A percentile compares a stretch with the other conserved stretches of the same genome.
These are phyloP conservation scores for Fistulifera solaris DNA, from an alignment of 108 stramenopile species.

Conservation along the genomic window DNA sequence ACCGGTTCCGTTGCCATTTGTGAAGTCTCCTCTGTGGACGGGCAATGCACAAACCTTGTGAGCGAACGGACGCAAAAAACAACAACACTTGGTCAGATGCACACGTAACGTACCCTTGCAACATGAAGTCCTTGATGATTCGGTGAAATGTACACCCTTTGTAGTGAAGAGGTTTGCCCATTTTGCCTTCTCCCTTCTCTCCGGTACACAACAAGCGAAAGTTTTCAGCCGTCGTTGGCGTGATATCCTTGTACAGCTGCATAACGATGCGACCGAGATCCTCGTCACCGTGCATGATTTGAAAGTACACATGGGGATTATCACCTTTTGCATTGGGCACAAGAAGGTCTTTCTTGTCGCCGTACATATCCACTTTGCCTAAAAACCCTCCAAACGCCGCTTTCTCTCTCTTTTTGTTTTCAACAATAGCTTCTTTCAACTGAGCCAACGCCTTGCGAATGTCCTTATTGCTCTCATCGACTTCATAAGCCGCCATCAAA, in stretches of 20 bases:
- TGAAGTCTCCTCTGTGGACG: constrained; percentile 81
- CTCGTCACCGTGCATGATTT: constrained; percentile 81
- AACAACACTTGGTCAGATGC: too few relatives aligned
- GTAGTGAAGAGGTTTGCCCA: constrained; percentile 83
- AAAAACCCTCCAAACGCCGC: constrained; percentile 85
- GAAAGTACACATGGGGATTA: constrained; percentile 89
- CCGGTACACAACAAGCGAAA: constrained; percentile 94
- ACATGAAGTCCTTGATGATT: constrained; percentile 91
- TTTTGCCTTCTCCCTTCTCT: constrained; percentile 67
- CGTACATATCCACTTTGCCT: constrained; percentile 81
- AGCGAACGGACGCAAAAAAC: constrained; percentile 1
- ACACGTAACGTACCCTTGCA: constrained; percentile 27
- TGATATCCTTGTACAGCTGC: constrained; percentile 86
- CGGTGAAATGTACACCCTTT: constrained; percentile 91
- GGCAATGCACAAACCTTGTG: constrained; percentile 4
- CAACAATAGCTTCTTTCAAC: constrained; percentile 56
- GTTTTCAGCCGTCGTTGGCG: constrained; percentile 97
- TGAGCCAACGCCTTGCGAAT: constrained; percentile 71
- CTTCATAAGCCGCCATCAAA: constrained; percentile 79
- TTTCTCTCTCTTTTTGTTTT: constrained; percentile 84
- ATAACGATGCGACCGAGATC: constrained; percentile 72
- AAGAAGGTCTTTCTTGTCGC: constrained; percentile 83
- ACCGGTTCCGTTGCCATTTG: constrained; percentile 88
- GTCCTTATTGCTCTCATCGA: constrained; percentile 88
- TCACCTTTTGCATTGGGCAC: constrained; percentile 65